Evolutionary conservation across 768 basidiomycete genomes (phyloP).

Genomic region (Leccinum olivaceopallidum): DNA sequence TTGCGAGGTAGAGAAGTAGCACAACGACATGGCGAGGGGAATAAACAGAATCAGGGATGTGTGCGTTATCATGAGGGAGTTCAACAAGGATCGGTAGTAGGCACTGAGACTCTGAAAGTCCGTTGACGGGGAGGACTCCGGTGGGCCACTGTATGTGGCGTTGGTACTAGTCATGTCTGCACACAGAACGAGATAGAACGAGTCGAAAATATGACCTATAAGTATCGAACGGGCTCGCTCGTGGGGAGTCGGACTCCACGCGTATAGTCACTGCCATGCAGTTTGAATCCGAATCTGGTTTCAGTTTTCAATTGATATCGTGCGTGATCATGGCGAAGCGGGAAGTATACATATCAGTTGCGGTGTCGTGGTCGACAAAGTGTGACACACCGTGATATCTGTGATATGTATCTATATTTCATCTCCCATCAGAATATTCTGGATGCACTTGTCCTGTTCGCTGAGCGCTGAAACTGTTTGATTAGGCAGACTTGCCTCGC

Average conservation of each 20-base stretch:
- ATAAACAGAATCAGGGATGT: slow-evolving; percentile 21
- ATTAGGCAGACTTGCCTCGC: neutral
- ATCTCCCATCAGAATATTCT: too few relatives aligned
- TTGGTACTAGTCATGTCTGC: slow-evolving; percentile 10
- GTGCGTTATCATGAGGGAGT: slow-evolving; percentile 25
- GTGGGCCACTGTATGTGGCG: neutral
- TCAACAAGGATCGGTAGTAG: slow-evolving; percentile 14
- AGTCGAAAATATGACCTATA: neutral
- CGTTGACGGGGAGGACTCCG: neutral
- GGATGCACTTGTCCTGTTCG: neutral
- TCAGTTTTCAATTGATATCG: neutral
- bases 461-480: neutral
- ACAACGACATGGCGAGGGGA: slow-evolving; percentile 20
- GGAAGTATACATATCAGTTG: neutral
- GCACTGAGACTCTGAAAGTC: too few relatives aligned
- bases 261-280: neutral
- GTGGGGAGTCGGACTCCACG: neutral
- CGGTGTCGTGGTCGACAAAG: neutral
- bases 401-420: too few relatives aligned
- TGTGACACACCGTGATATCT: neutral
- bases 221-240: neutral
- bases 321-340: neutral
- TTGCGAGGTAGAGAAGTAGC: slow-evolving; percentile 24
- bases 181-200: neutral
- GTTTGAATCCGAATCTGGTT: neutral